A percentile compares a stretch with the other conserved stretches of the same genome.
Conservation (phyloP, 371 early-diverging fungal species). For the Blastocladiella emersonii region DNA sequence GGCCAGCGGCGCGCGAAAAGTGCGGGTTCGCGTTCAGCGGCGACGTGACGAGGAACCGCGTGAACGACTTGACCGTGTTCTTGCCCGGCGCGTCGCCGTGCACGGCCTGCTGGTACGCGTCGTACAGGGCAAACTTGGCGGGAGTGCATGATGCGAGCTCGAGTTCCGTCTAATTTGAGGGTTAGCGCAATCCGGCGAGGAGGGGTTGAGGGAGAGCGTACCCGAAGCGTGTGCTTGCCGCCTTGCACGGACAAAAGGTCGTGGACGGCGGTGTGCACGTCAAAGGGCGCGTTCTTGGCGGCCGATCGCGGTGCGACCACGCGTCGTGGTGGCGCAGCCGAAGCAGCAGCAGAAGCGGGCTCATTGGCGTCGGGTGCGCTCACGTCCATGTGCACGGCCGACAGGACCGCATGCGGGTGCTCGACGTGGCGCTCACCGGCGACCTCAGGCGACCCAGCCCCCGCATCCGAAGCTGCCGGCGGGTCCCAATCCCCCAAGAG, state of each 20-base stretch:
- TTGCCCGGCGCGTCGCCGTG: slow-evolving; percentile 57
- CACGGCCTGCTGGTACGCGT: slow-evolving; percentile 59
- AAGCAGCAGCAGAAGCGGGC: too few species aligned
- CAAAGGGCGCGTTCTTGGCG: not conserved
- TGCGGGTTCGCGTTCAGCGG: slow-evolving; percentile 40
- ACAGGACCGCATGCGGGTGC: too few species aligned
- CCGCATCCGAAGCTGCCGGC: not conserved
- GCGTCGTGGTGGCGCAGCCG: too few species aligned
- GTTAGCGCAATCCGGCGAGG: too few species aligned
- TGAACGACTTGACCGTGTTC: slow-evolving; percentile 34
- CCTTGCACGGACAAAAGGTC: not conserved
- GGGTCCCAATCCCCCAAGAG: slow-evolving; percentile 30
- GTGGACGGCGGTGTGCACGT: not conserved
- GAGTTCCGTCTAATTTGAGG: slow-evolving; percentile 4
- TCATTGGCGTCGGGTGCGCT: too few species aligned
- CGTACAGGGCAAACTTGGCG: slow-evolving; percentile 59
- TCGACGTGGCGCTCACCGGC: too few species aligned
- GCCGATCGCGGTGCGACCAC: too few species aligned
- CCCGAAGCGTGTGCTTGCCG: not conserved
- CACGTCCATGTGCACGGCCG: too few species aligned
- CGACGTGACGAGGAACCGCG: slow-evolving; percentile 55
- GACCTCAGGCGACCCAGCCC: too few species aligned
- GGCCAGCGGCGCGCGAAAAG: not conserved
- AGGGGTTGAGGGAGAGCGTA: not conserved
- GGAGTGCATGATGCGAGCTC: slow-evolving; percentile 50